These are phyloP conservation scores for Pluteus cervinus DNA, from an alignment of 768 basidiomycete species.

Conservation along the genomic window DNA sequence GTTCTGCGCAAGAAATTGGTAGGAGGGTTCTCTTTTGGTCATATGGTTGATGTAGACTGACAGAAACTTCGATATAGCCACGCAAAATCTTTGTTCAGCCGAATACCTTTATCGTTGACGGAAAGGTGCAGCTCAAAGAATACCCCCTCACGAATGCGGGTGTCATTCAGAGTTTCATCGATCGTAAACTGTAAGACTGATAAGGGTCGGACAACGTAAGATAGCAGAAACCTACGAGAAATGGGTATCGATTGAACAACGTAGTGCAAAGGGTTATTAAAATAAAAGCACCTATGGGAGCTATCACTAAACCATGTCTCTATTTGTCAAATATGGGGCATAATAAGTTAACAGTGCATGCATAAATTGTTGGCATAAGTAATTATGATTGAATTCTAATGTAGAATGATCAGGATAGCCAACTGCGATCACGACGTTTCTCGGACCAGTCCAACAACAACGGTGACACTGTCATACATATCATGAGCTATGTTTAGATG, in stretches of 20 bases:
- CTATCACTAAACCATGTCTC: too few relatives aligned
- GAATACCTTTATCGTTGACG: constrained; percentile 63
- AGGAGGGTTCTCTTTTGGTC: constrained; percentile 15
- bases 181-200: constrained; percentile 44
- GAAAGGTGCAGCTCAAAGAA: constrained; percentile 70
- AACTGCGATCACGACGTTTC: constrained; percentile 41
- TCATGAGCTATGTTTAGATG: constrained; percentile 10
- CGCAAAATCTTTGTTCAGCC: constrained; percentile 85
- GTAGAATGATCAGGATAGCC: constrained; percentile 4
- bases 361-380: neutral
- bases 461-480: constrained; percentile 70
- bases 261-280: too few relatives aligned
- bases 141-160: constrained; percentile 71
- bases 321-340: too few relatives aligned
- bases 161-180: constrained; percentile 77
- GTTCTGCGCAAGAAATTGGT: constrained; percentile 79
- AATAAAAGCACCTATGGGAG: too few relatives aligned
- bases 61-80: constrained; percentile 40
- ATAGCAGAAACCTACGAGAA: too few relatives aligned
- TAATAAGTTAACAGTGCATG: constrained; percentile 1
- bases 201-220: constrained; percentile 4
- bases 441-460: constrained; percentile 60
- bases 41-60: neutral
- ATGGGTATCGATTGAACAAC: too few relatives aligned
- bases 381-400: constrained; percentile 1